Percentiles rank a stretch among this genome's conserved stretches.
phyloP scores from a whole-genome alignment of 106 monocot genomes.

The Agapanthus africanus region DNA sequence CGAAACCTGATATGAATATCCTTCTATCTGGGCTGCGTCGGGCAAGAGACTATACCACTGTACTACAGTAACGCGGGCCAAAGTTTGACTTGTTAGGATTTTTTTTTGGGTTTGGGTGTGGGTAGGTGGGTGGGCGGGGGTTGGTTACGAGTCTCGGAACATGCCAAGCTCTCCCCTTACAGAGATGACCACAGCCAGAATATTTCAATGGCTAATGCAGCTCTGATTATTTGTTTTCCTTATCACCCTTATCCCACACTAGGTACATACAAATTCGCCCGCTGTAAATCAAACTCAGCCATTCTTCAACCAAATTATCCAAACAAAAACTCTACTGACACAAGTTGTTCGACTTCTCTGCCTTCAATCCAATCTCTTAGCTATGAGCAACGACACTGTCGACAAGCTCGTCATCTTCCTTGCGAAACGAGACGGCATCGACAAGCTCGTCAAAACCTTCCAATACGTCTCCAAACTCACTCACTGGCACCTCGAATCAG shows the following conservation, averaged over 20 bases:
- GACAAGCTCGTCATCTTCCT: slow-evolving; percentile 99
- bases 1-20: too few species aligned
- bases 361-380: background rate
- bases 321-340: background rate
- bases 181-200: too few species aligned
- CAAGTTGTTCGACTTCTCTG: background rate
- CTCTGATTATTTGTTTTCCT: too few species aligned
- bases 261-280: background rate
- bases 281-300: background rate
- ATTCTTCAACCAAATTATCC: background rate
- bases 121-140: too few species aligned
- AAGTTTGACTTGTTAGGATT: too few species aligned
- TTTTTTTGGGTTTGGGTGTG: too few species aligned
- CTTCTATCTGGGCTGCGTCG: too few species aligned
- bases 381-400: slow-evolving; percentile 62
- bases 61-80: too few species aligned
- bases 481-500: slow-evolving; percentile 39
- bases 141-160: too few species aligned
- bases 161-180: too few species aligned
- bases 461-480: slow-evolving; percentile 94
- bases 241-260: background rate
- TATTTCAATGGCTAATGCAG: too few species aligned
- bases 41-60: too few species aligned
- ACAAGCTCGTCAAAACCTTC: slow-evolving; percentile 99
- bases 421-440: slow-evolving; percentile 98